These are phyloP conservation scores for Trichoderma citrinoviride DNA, from an alignment of 2,329 filamentous ascomycete genomes.

Conservation along the genomic window DNA sequence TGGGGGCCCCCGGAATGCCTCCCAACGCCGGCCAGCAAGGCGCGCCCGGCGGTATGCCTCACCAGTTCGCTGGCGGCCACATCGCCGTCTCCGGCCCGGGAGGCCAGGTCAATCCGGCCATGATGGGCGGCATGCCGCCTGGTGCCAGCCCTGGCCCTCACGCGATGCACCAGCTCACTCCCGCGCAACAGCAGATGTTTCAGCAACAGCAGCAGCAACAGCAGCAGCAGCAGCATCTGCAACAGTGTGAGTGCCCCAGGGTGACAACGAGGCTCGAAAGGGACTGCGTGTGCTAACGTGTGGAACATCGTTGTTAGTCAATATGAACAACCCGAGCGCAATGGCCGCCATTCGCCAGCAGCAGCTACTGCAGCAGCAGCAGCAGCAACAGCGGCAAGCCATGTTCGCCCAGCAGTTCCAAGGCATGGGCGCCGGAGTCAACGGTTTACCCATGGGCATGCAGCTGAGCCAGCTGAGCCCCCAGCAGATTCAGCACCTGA, in stretches of 20 bases:
- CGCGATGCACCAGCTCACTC: constrained; percentile 69
- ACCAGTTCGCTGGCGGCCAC: constrained; percentile 61
- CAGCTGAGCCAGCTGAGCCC: constrained; percentile 46
- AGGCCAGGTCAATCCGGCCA: constrained; percentile 68
- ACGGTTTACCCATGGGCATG: constrained; percentile 53
- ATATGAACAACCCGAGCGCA: constrained; percentile 36
- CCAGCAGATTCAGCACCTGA: constrained; percentile 52
- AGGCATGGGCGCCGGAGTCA: constrained; percentile 44
- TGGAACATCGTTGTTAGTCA: constrained; percentile 30
- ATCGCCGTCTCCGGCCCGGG: constrained; percentile 71
- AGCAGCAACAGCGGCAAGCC: constrained; percentile 49
- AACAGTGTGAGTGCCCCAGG: constrained; percentile 34
- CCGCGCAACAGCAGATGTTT: constrained; percentile 58
- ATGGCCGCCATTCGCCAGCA: constrained; percentile 52
- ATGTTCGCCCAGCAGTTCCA: constrained; percentile 56
- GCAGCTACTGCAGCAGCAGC: constrained; percentile 55
- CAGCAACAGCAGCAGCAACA: constrained; percentile 47
- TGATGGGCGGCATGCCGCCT: constrained; percentile 76
- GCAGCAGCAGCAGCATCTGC: constrained; percentile 37
- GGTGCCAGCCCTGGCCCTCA: constrained; percentile 64
- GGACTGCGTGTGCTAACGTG: neutral
- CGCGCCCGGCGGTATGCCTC: constrained; percentile 63
- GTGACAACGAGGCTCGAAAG: neutral
- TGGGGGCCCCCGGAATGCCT: constrained; percentile 57
- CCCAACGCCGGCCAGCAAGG: constrained; percentile 70